Base-by-base conservation (phyloP, 306 rosid genomes). In the Abrus pulchellus region DNA sequence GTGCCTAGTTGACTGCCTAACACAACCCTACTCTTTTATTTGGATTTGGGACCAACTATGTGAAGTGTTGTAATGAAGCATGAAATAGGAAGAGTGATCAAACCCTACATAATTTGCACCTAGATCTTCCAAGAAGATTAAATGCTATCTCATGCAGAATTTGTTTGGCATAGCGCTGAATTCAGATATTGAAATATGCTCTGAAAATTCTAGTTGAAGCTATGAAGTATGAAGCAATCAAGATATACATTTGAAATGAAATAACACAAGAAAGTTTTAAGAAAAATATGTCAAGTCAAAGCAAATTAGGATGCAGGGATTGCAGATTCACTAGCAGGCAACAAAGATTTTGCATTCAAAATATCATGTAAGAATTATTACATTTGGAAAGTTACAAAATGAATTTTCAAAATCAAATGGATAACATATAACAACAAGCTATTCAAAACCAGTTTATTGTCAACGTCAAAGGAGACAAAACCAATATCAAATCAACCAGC, bases 1-100 rank as follows among this genome's bases (percentile, higher is more conserved):
- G 36, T 44, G 53, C 1, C 5, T n/a, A 6, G 7, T 7, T 20
- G 8, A 48, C 28, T 34, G 63, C 63, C 29, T 48, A 29, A 70
- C 44, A 60, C 72, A 71, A 49, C 36, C 71, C 5, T 28, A n/a
- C 5, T 44, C 6, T 32, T 68, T 78, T 38, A 53, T 49, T 14
- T 5, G 32, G 28, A 9, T 47, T n/a, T 55, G 13, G 48, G 32
- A 32, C 63, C 40, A 52, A 29, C 63, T 14, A 10, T 3, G 43
- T 20, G 60, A 49, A 27, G 45, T 36, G 20, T 60, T 80, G 78
- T n/a, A 80, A 61, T 49, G 13, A 71, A 80, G 65, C 56, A 80
- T 1, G 29, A 36, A 71, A 60, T 59, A 59, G 40, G 72, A 10
- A 48, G 45, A 44, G n/a, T 70, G 29, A 7, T 36, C 11, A 34